These are phyloP conservation scores for Phaeosphaeria sp. DNA, from an alignment of 2,329 filamentous ascomycete species.

Conservation along the genomic window DNA sequence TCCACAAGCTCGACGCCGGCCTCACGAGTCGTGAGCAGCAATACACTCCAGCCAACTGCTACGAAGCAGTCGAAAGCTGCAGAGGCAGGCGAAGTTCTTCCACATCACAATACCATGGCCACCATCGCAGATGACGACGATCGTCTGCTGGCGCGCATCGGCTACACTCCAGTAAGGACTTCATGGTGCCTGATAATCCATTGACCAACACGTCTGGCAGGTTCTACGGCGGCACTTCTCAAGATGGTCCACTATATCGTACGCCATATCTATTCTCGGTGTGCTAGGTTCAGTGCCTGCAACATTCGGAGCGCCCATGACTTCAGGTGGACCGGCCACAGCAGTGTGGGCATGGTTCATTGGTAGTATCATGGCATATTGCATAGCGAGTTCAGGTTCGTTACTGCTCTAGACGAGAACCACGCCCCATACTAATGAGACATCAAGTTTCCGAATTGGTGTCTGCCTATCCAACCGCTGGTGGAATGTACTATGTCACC, in stretches of 20 bases:
- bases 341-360: slow-evolving; percentile 72
- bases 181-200: not conserved
- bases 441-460: slow-evolving; percentile 66
- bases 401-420: not conserved
- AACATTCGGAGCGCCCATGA: slow-evolving; percentile 65
- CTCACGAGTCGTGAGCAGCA: slow-evolving; percentile 12
- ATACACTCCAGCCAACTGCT: slow-evolving; percentile 22
- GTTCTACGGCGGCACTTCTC: slow-evolving; percentile 69
- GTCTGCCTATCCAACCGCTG: slow-evolving; percentile 70
- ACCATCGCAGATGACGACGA: slow-evolving; percentile 66
- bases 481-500: slow-evolving; percentile 72
- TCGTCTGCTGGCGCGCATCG: slow-evolving; percentile 65
- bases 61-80: slow-evolving; percentile 35
- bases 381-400: slow-evolving; percentile 65
- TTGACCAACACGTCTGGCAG: slow-evolving; percentile 46
- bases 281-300: slow-evolving; percentile 70
- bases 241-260: slow-evolving; percentile 71
- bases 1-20: slow-evolving; percentile 21
- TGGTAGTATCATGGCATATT: slow-evolving; percentile 68
- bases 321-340: slow-evolving; percentile 66
- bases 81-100: slow-evolving; percentile 21
- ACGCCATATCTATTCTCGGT: slow-evolving; percentile 70
- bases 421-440: slow-evolving; percentile 1
- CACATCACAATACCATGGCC: slow-evolving; percentile 47
- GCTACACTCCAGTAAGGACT: slow-evolving; percentile 64